Evolutionary conservation across 176 grass and related monocot species (phyloP), one percentile per base, ranked within the genome.

Genomic region (Lolium rigidum): DNA sequence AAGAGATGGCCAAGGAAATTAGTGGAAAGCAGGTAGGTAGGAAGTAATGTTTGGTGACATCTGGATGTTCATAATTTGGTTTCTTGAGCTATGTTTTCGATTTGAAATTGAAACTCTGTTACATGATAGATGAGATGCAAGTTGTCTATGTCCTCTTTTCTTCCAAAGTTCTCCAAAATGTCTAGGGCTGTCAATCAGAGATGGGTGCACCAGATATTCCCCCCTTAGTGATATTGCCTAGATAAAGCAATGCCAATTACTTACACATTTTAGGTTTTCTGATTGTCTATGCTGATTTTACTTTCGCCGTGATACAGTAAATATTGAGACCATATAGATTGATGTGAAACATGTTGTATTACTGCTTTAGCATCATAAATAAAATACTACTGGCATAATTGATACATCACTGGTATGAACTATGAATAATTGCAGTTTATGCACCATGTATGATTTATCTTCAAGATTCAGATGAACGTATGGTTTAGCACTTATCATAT

Each of bases 1-100:
- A 99, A 83, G 90, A 94, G 60, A 92, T 91, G 83, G 86, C 88
- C 61, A 96, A 94, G 79, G 88, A 94, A 84, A 99, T 94, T 56
- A 91, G 90, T 80, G 79, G 73, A 83, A 92, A 73, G 21, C 94
- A 96, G 90, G 94, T 98, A 66, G 9, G 22, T 24, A 62, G 57
- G 52, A 81, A 84, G 15, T 74, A 51, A 51, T 74, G 56, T 49
- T 70, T 52, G 55, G 52, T 68, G 1, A 6, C 38, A 58, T 47
- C 13, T 82, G 11, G 47, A 31, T 78, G 10, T 68, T 69, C 59
- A 69, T 69, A 43, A 3, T 22, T 20, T 74, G 47, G 22, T 37
- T 15, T 51, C 7, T 28, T 3, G 7, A 51, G 22, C 12, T 74
- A 16, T 15, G 46, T 18, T 50, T 49, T 25, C 1, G 11, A 25